Percentiles rank a stretch among this genome's conserved stretches.
phyloP scores from a whole-genome alignment of 83 land plant species.

The Diphasiastrum complanatum region DNA sequence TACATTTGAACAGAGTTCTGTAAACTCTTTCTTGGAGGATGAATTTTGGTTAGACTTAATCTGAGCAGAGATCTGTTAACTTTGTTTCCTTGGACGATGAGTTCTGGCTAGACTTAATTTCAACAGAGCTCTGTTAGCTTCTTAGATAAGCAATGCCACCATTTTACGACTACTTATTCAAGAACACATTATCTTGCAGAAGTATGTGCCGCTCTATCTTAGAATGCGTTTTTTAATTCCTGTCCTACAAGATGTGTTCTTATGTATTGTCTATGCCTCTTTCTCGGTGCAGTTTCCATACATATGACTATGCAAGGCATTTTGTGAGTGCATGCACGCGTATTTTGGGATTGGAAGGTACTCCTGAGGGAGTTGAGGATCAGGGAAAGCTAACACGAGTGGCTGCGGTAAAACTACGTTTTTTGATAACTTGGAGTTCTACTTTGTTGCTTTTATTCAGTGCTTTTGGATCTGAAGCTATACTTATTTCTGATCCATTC shows the following conservation, averaged over 20 bases:
- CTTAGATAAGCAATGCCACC: too few relatives aligned
- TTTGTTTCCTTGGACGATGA: too few relatives aligned
- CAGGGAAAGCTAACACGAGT: constrained; percentile 94
- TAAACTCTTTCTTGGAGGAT: too few relatives aligned
- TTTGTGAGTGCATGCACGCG: constrained; percentile 99
- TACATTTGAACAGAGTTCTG: too few relatives aligned
- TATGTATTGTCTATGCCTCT: background rate
- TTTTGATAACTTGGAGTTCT: too few relatives aligned
- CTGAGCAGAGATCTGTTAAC: too few relatives aligned
- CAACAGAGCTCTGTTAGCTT: too few relatives aligned
- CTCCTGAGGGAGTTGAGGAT: constrained; percentile 97
- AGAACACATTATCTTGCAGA: too few relatives aligned
- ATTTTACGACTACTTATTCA: too few relatives aligned
- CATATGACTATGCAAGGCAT: constrained; percentile 98
- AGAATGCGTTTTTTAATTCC: background rate
- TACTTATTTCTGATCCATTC: background rate
- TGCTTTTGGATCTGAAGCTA: background rate
- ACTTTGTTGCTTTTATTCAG: background rate
- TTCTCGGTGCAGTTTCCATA: constrained; percentile 64
- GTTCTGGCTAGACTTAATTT: too few relatives aligned
- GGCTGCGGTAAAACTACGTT: constrained; percentile 76
- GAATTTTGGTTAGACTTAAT: too few relatives aligned
- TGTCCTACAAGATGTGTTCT: background rate
- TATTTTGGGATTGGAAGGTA: constrained; percentile 94
- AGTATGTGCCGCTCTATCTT: too few relatives aligned